phyloP scores from a whole-genome alignment of 75 land plant genomes.

The Azolla pinnata region DNA sequence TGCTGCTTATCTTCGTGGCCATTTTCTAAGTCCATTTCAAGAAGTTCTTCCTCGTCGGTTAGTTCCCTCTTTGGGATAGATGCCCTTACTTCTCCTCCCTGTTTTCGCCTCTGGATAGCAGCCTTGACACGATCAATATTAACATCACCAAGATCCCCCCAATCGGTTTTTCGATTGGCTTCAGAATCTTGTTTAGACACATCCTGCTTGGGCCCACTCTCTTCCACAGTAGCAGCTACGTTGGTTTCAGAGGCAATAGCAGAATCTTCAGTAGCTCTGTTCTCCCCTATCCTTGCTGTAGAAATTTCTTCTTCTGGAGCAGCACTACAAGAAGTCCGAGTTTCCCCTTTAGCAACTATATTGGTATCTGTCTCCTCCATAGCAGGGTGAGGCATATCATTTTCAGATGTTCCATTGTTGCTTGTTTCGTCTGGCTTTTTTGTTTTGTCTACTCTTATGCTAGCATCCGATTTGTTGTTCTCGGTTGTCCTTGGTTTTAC shows the following conservation, averaged over 20 bases:
- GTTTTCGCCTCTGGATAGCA: constrained; percentile 46
- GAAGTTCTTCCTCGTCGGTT: constrained; percentile 78
- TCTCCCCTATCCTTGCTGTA: not conserved
- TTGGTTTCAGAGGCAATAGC: not conserved
- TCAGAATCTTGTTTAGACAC: constrained; percentile 3
- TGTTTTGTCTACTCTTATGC: not conserved
- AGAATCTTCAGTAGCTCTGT: not conserved
- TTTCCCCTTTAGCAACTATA: no score
- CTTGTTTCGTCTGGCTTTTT: not conserved
- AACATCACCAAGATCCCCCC: constrained; percentile 43
- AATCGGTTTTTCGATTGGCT: constrained; percentile 23
- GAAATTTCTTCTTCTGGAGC: no score
- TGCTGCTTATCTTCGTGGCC: constrained; percentile 41
- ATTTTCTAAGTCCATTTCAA: constrained; percentile 84
- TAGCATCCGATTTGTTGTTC: not conserved
- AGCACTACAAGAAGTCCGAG: no score
- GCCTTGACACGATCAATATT: constrained; percentile 71
- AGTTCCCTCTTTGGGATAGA: constrained; percentile 28
- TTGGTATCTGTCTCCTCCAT: no score
- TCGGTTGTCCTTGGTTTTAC: not conserved
- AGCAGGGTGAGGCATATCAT: no score
- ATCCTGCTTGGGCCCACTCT: not conserved
- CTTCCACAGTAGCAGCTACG: constrained; percentile 7
- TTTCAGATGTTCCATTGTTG: no score
- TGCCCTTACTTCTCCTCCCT: constrained; percentile 27